Percentiles rank a stretch among this genome's conserved stretches.
These are phyloP conservation scores for Coemansia sp. DNA, from an alignment of 192 early-diverging fungal species.

Conservation along the genomic window DNA sequence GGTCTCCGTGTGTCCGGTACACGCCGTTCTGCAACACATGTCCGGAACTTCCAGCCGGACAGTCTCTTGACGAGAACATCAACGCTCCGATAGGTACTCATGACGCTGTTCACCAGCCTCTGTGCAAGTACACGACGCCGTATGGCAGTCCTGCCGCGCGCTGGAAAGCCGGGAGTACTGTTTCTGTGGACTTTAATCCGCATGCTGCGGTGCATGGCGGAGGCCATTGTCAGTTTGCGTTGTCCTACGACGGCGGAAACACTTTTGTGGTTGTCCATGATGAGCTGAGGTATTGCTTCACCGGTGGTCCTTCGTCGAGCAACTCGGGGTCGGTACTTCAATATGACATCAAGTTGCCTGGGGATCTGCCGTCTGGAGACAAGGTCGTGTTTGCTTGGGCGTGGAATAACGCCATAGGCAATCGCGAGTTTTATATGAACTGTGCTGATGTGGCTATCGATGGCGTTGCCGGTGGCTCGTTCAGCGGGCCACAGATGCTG, in stretches of 20 bases:
- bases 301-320: constrained; percentile 41
- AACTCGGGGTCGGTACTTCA: constrained; percentile 30
- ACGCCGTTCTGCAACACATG: constrained; percentile 45
- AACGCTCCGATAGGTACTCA: constrained; percentile 46
- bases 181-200: constrained; percentile 51
- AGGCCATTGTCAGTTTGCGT: constrained; percentile 70
- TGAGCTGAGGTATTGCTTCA: constrained; percentile 60
- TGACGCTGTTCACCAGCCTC: constrained; percentile 30
- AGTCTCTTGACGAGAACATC: constrained; percentile 43
- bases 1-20: constrained; percentile 45
- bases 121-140: constrained; percentile 51
- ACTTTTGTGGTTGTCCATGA: constrained; percentile 65
- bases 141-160: constrained; percentile 38
- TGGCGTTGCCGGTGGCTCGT: constrained; percentile 20
- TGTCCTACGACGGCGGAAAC: constrained; percentile 65
- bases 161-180: constrained; percentile 54
- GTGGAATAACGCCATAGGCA: constrained; percentile 68
- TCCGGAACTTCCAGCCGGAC: constrained; percentile 30
- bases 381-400: constrained; percentile 64
- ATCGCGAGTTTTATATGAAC: constrained; percentile 71
- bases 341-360: constrained; percentile 59
- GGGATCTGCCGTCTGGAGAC: constrained; percentile 52
- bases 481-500: constrained; percentile 52
- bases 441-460: constrained; percentile 64
- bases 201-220: constrained; percentile 63